A percentile compares a stretch with the other conserved stretches of the same genome.
phyloP scores from a whole-genome alignment of 306 rosid species.

The Cicer pinnatifidum region DNA sequence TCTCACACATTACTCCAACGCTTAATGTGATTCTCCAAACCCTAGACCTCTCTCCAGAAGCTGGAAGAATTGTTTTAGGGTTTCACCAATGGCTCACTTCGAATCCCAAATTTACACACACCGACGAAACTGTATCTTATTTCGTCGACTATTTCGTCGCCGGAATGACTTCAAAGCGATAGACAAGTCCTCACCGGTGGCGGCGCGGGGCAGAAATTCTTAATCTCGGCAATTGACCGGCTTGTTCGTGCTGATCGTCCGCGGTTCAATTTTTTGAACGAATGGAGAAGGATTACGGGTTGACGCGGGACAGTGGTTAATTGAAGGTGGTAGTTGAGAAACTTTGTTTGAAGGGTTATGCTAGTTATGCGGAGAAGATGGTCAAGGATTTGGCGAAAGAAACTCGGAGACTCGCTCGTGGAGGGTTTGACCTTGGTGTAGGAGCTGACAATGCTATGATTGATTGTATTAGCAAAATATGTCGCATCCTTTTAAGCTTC shows the following conservation, averaged over 20 bases:
- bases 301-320: constrained; percentile 60
- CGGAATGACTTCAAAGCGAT: constrained; percentile 79
- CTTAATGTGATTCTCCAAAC: constrained; percentile 53
- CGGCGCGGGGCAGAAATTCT: constrained; percentile 59
- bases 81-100: constrained; percentile 66
- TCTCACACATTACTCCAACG: constrained; percentile 70
- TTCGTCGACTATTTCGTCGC: constrained; percentile 71
- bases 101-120: constrained; percentile 57
- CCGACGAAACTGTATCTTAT: constrained; percentile 65
- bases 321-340: constrained; percentile 64
- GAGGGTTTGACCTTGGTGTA: constrained; percentile 75
- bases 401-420: constrained; percentile 75
- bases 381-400: constrained; percentile 69
- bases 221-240: constrained; percentile 54
- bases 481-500: constrained; percentile 68
- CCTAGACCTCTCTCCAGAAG: constrained; percentile 64
- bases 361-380: constrained; percentile 74
- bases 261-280: constrained; percentile 66
- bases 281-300: constrained; percentile 77
- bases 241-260: constrained; percentile 74
- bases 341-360: constrained; percentile 70
- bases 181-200: constrained; percentile 53
- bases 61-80: constrained; percentile 68
- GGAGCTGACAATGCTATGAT: constrained; percentile 73
- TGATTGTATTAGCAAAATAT: constrained; percentile 73